These are phyloP conservation scores for Boletellus sp. DNA, from an alignment of 1,284 basidiomycete genomes.

Conservation along the genomic window DNA sequence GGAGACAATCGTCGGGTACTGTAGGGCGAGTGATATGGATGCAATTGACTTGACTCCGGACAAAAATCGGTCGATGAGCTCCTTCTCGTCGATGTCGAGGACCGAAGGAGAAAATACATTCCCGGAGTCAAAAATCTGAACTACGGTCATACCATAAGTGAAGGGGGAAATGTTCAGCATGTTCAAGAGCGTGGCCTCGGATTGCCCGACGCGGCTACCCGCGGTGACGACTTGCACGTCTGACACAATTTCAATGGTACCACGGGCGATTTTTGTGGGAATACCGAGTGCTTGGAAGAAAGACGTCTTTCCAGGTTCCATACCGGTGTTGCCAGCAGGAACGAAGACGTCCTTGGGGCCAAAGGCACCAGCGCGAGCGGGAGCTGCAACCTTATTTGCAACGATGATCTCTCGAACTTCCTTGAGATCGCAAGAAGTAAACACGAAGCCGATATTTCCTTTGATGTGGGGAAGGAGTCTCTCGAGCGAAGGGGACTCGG, in stretches of 20 bases:
- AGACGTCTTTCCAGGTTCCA: conserved; percentile 99
- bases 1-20: conserved; percentile 95
- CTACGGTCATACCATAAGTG: conserved; percentile 97
- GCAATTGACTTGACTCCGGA: conserved; percentile 94
- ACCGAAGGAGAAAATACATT: conserved; percentile 90
- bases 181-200: conserved; percentile 97
- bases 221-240: conserved; percentile 94
- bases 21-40: conserved; percentile 90
- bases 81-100: conserved; percentile 90
- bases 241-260: conserved; percentile 99
- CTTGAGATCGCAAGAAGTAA: conserved; percentile 91
- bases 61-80: conserved; percentile 88
- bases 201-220: conserved; percentile 91
- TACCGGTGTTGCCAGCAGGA: conserved; percentile 96
- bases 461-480: conserved; percentile 92
- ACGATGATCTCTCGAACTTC: conserved; percentile 90
- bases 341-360: conserved; percentile 92
- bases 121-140: conserved; percentile 91
- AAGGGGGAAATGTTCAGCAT: conserved; percentile 99
- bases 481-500: conserved; percentile 93
- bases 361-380: conserved; percentile 96
- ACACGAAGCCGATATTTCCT: conserved; percentile 99
- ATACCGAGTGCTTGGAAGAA: conserved; percentile 99
- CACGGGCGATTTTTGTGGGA: conserved; percentile 99
- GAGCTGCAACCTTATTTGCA: conserved; percentile 96